Conservation (phyloP, 2,329 filamentous ascomycete genomes). For the Alternaria arborescens region DNA sequence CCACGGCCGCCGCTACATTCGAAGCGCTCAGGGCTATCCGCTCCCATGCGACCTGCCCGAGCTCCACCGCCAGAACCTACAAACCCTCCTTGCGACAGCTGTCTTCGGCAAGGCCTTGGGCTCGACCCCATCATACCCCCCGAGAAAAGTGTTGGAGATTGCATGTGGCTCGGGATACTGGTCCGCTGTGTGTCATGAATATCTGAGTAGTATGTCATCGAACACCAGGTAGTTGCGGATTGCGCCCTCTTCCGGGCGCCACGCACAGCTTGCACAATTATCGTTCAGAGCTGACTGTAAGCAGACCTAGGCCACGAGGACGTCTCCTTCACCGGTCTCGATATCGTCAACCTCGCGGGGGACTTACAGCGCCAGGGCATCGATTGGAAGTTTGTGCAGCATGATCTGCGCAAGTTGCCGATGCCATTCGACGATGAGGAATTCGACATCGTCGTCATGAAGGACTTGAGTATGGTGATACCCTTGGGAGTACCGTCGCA, state of each 20-base stretch:
- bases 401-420: slow-evolving; percentile 78
- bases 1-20: slow-evolving; percentile 83
- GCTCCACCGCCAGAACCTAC: slow-evolving; percentile 84
- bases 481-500: slow-evolving; percentile 64
- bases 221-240: background rate
- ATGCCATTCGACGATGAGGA: slow-evolving; percentile 81
- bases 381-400: slow-evolving; percentile 87
- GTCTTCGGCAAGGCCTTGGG: slow-evolving; percentile 84
- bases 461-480: slow-evolving; percentile 79
- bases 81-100: slow-evolving; percentile 81
- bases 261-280: background rate
- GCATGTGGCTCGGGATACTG: slow-evolving; percentile 90
- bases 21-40: slow-evolving; percentile 78
- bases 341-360: slow-evolving; percentile 77
- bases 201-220: slow-evolving; percentile 65
- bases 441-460: slow-evolving; percentile 89
- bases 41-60: slow-evolving; percentile 87
- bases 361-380: slow-evolving; percentile 75
- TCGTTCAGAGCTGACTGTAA: slow-evolving; percentile 4
- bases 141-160: slow-evolving; percentile 78
- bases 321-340: slow-evolving; percentile 82
- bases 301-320: slow-evolving; percentile 66
- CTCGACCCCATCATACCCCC: slow-evolving; percentile 69
- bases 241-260: background rate
- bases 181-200: slow-evolving; percentile 86